Percentiles rank a stretch among this genome's conserved stretches.
These are phyloP conservation scores for Chlamydomonas schloesseri DNA, from an alignment of 139 green algal species.

Conservation along the genomic window DNA sequence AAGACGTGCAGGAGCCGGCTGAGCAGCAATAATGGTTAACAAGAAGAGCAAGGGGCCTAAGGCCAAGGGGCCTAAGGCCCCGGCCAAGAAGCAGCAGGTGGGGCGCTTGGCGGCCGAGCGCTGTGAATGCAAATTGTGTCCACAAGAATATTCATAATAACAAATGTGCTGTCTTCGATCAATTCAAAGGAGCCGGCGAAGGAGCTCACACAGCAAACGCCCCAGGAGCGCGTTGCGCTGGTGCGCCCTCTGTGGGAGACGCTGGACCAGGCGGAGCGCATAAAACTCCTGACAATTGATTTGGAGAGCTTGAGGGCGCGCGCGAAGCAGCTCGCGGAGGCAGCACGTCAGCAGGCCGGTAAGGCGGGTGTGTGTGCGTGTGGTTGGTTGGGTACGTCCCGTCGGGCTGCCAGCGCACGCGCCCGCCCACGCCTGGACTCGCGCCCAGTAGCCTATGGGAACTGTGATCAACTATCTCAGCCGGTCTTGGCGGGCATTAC, in stretches of 20 bases:
- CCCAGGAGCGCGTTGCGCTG: constrained; percentile 75
- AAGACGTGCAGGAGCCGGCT: too few relatives aligned
- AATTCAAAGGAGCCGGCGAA: not conserved
- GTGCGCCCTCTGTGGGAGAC: constrained; percentile 84
- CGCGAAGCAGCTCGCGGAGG: constrained; percentile 55
- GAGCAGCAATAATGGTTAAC: constrained; percentile 32
- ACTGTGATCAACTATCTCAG: too few relatives aligned
- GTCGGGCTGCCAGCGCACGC: too few relatives aligned
- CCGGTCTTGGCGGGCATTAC: too few relatives aligned
- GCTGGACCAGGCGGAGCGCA: constrained; percentile 67
- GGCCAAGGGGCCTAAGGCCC: constrained; percentile 38
- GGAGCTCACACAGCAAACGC: constrained; percentile 40
- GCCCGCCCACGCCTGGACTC: too few relatives aligned
- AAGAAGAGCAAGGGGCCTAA: constrained; percentile 51
- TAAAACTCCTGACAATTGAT: constrained; percentile 69
- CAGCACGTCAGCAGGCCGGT: constrained; percentile 57
- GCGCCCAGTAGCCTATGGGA: too few relatives aligned
- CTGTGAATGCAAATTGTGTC: not conserved
- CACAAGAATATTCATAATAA: too few relatives aligned
- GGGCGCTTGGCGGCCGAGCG: not conserved
- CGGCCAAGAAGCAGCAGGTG: constrained; percentile 44
- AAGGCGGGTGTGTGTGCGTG: not conserved
- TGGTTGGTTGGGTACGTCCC: too few relatives aligned
- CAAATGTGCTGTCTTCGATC: too few relatives aligned
- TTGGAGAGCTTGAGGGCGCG: constrained; percentile 67